Base-by-base conservation (phyloP, 1,139 yeast genomes). In the Yamadazyma kanchanaburiensis region DNA sequence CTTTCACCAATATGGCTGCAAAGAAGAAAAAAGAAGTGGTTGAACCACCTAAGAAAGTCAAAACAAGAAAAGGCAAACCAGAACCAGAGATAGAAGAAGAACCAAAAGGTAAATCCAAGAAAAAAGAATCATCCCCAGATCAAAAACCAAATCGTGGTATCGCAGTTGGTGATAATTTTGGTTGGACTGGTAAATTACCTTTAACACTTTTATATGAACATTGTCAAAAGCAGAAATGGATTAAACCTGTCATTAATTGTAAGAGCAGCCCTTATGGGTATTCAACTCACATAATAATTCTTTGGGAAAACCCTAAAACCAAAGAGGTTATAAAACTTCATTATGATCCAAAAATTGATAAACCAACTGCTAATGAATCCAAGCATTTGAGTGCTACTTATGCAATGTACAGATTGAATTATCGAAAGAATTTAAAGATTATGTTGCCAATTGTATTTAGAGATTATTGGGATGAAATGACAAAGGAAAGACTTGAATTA, bases 131-230 rank as follows among this genome's bases (percentile, higher is more conserved):
- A 25, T 37, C 35, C 15, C 29, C 27, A 14, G 29, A 31, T 15
- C 21, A 15, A 15, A 62, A 62, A 33, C 74, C 74, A 2, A 62
- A 48, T 25, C 45, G 74, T 39, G 74, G 74, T 8, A 45, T 63
- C 24, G 68, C 59, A 8, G 59, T 68, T 21, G 73, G 72, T 10
- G 74, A 67, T 24, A 68, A 68, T 43, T 68, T 68, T 53, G 74
- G 74, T 4, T 89, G 97, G 96, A 88, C 96, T 2, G 98, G 98
- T 1, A 91, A 91, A 46, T 63, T 91, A 9, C 97, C 98, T 0
- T 88, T 86, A 3, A 80, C 94, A 0, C 57, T 91, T 20, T 65
- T 91, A 4, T 86, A 86, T 49, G 98, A 91, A 48, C 83, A 81
- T 42, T 85, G 95, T 40, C 96, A 86, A 52, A 84, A 82, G 49